These are phyloP conservation scores for Podaxis sp. DNA, from an alignment of 768 basidiomycete species.

Conservation along the genomic window DNA sequence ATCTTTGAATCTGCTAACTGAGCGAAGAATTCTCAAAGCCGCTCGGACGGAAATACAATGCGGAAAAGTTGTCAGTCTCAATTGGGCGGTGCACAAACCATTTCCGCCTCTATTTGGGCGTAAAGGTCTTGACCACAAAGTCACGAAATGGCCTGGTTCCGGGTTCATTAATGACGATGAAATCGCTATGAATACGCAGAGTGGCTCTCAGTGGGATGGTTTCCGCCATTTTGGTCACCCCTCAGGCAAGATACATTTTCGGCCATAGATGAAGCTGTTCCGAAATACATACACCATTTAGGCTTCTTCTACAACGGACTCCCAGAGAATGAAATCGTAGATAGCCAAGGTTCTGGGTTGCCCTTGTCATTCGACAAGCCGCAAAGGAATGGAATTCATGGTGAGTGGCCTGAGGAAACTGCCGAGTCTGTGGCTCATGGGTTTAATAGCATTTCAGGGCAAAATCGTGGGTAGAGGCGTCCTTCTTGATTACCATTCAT, in stretches of 20 bases:
- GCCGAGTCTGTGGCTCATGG: not conserved
- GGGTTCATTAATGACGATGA: conserved; percentile 20
- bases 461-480: conserved; percentile 23
- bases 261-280: not conserved
- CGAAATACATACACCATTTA: not conserved
- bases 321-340: conserved; percentile 16
- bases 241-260: not conserved
- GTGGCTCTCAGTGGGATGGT: conserved; percentile 24
- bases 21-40: conserved; percentile 17
- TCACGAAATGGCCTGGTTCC: conserved; percentile 13
- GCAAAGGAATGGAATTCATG: conserved; percentile 21
- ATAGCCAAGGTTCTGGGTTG: conserved; percentile 10
- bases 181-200: conserved; percentile 19
- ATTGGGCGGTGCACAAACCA: conserved; percentile 22
- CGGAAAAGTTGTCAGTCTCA: conserved; percentile 19
- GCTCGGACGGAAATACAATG: conserved; percentile 16
- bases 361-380: conserved; percentile 15
- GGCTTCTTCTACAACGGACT: conserved; percentile 22
- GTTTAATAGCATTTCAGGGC: conserved; percentile 18
- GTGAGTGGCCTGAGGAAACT: conserved; percentile 5
- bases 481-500: conserved; percentile 20
- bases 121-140: conserved; percentile 17
- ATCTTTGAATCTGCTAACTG: conserved; percentile 20
- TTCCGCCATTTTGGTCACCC: conserved; percentile 11
- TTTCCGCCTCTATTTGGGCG: conserved; percentile 14